phyloP scores from a whole-genome alignment of 2,329 filamentous ascomycete genomes.

The Dactylonectria estremocensis region DNA sequence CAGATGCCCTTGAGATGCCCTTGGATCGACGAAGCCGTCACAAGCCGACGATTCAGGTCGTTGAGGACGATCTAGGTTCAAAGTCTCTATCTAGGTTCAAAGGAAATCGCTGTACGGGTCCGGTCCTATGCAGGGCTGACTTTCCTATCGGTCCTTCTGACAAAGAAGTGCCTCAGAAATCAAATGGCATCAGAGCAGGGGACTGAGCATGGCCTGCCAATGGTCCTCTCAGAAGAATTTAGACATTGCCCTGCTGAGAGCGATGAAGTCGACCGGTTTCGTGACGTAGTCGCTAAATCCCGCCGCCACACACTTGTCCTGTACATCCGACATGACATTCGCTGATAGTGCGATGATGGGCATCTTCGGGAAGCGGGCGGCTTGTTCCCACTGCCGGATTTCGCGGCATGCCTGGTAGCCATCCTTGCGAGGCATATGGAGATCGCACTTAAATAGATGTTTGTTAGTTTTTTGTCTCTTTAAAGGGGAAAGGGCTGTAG shows the following conservation, averaged over 20 bases:
- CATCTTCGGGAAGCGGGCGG: conserved; percentile 68
- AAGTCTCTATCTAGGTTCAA: no score
- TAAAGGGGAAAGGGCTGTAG: no score
- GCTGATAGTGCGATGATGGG: conserved; percentile 90
- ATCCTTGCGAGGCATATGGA: conserved; percentile 93
- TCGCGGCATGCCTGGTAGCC: conserved; percentile 89
- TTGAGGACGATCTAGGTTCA: no score
- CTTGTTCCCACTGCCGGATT: conserved; percentile 82
- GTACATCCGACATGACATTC: conserved; percentile 90
- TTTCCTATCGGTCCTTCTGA: no score
- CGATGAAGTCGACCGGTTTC: conserved; percentile 90
- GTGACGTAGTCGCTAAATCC: conserved; percentile 91
- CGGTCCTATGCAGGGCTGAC: no score
- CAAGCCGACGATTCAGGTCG: no score
- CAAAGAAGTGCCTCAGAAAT: no score
- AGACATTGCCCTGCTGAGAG: conserved; percentile 80
- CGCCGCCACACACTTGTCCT: conserved; percentile 84
- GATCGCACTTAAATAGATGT: conserved; percentile 75
- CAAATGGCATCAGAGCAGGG: no score
- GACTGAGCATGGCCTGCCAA: no score
- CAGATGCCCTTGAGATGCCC: no score
- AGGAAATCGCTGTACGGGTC: no score
- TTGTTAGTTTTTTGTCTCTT: conserved; percentile 31
- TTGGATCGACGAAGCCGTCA: no score
- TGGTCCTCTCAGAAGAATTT: conserved; percentile 80